These are phyloP conservation scores for Erodium texanum DNA, from an alignment of 441 rosid species.

Conservation along the genomic window DNA sequence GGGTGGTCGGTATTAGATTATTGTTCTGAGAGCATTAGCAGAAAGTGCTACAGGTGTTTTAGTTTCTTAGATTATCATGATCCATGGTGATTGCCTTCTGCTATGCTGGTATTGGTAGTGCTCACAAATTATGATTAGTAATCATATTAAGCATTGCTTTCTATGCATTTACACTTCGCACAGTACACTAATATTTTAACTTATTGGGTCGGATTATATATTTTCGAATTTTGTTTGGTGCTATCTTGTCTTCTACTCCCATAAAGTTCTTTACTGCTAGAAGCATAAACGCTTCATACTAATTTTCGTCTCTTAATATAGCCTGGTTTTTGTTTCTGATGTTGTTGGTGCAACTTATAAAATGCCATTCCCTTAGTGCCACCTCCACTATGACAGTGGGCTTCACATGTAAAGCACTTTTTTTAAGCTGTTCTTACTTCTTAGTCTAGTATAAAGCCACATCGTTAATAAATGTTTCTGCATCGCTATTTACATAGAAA, in stretches of 20 bases:
- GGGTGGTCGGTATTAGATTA: not conserved
- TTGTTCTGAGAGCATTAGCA: not conserved
- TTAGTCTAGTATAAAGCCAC: slow-evolving; percentile 33
- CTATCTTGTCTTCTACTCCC: not conserved
- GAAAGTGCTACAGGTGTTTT: not conserved
- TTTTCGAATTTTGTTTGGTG: not conserved
- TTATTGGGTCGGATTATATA: not conserved
- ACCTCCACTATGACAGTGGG: slow-evolving; percentile 42
- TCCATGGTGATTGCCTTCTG: not conserved
- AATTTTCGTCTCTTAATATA: not conserved
- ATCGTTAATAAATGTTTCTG: slow-evolving; percentile 15
- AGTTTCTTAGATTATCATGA: not conserved
- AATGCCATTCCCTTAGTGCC: slow-evolving; percentile 36
- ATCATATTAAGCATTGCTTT: not conserved
- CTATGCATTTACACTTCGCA: not conserved
- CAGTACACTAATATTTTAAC: not conserved
- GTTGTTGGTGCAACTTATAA: not conserved
- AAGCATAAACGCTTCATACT: too few species aligned
- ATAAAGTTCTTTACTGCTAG: not conserved
- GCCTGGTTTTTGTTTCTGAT: not conserved
- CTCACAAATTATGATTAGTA: not conserved
- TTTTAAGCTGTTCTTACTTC: slow-evolving; percentile 2
- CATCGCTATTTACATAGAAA: slow-evolving; percentile 16
- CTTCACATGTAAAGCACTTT: slow-evolving; percentile 8
- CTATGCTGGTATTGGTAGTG: too few species aligned